Evolutionary conservation across 768 basidiomycete genomes (phyloP), one percentile per base, ranked within the genome.

Genomic region (Trichaptum fuscoviolaceum): DNA sequence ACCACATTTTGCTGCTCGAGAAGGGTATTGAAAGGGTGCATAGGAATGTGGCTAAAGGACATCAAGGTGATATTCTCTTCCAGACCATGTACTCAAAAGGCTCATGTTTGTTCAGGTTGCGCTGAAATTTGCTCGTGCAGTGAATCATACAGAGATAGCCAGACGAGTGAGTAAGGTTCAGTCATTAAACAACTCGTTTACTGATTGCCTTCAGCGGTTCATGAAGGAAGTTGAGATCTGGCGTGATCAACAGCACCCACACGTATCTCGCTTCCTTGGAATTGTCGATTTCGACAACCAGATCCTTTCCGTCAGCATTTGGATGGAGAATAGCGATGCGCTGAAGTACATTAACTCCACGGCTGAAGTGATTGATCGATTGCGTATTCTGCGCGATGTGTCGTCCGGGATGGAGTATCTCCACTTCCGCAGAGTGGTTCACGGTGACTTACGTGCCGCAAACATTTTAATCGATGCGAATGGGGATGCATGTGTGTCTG

Each of bases 261-360:
- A 83, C 64, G 74, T 80, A 24, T 72, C 81, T 6, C 73, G 76
- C 4, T 65, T 80, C 10, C 65, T 80, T 65, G 82, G 82, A 23
- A 73, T 80, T 35, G 72, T 77, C 7, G 73, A 76, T 27, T 72
- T 79, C 27, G 76, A 71, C 18, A 72, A 72, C n/a, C 71, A 78
- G 24, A 52, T 79, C 9, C 80, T 75, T 69, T 73, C 75, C 20
- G 80, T 52, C 15, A 80, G 78, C 57, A 81, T 82, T 7, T 82
- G 78, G 78, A 81, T 82, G 78, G 74, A 77, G 25, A 76, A 82
- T 64, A 78, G 80, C 15, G 79, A 80, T n/a, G 76, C 77, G 1
- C 69, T 79, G 20, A 67, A 69, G 0, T 83, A 81, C 70, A 66
- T 82, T 23, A 71, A 72, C 24, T 69, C 66, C 57, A 67, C 74